Evolutionary conservation across 768 basidiomycete genomes (phyloP).

Genomic region (Kwoniella dejecticola): DNA sequence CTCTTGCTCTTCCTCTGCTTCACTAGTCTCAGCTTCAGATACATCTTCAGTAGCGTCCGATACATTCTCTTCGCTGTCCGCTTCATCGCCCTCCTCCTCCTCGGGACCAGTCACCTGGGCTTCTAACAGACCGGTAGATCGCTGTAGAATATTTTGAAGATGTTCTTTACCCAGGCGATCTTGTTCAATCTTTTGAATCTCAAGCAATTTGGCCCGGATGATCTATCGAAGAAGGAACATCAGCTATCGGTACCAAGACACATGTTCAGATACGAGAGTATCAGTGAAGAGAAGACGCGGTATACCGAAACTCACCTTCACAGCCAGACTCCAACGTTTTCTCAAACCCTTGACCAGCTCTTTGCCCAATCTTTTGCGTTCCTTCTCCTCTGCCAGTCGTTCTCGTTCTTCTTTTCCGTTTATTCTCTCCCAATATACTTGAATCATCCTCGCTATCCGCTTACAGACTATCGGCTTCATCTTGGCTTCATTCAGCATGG

Average conservation of each 20-base stretch:
- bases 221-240: conserved; percentile 25
- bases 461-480: conserved; percentile 56
- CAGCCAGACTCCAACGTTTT: conserved; percentile 83
- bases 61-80: conserved; percentile 44
- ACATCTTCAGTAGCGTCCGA: conserved; percentile 19
- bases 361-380: conserved; percentile 69
- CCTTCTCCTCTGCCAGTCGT: conserved; percentile 66
- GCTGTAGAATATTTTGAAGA: conserved; percentile 83
- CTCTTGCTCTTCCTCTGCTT: conserved; percentile 19
- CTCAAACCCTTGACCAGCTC: conserved; percentile 70
- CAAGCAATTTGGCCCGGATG: conserved; percentile 58
- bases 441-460: conserved; percentile 67
- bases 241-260: too few relatives aligned
- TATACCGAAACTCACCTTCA: conserved; percentile 54
- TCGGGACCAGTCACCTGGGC: conserved; percentile 61
- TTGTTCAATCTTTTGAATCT: conserved; percentile 72
- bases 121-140: conserved; percentile 81
- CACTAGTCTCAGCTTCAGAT: conserved; percentile 24
- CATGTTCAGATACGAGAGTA: too few relatives aligned
- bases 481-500: conserved; percentile 57
- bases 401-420: conserved; percentile 67
- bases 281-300: background rate
- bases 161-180: conserved; percentile 77
- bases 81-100: conserved; percentile 42
- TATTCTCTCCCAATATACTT: conserved; percentile 73